Evolutionary conservation across 139 green algal genomes (phyloP), one percentile per base, ranked within the genome.

Genomic region (Volvox africanus): DNA sequence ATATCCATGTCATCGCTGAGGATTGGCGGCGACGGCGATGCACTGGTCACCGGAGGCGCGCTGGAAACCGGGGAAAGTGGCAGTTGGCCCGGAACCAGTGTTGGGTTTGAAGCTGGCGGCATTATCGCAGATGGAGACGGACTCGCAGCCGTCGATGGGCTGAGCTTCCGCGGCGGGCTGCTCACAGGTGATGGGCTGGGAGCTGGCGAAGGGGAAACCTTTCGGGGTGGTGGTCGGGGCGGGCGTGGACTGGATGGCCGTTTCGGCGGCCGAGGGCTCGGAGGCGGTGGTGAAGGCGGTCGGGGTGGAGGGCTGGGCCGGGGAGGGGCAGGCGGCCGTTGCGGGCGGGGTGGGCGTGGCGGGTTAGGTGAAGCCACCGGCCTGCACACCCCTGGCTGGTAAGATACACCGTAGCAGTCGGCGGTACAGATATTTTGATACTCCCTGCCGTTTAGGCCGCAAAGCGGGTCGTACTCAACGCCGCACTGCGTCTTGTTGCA

Each of bases 371-470:
- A 61, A 36, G 28, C 14, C 30, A 61, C 19, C 19, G 16, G 36
- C 37, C 71, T n/a, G 82, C 83, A 88, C 3, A 26, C 22, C 30
- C 83, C 83, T 0, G 67, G 67, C 0, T 18, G 30, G 83, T n/a
- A 88, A 12, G 36, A 67, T 14, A 88, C 83, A 6, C 83, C 83
- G 36, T 67, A 65, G 35, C 83, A 88, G 1, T 36, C 14, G 36
- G 83, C 83, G 24, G 75, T 68, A 65, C 83, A 88, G 55, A 79
- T 28, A 65, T 88, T 88, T 5, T 17, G 36, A 68, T 88, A 88
- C 67, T 67, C 36, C 17, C 24, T 78, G 36, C 36, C 67, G 18
- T 80, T 76, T 17, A 35, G 20, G 33, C 83, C 83, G 67, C 83
- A 88, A 5, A 88, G 36, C 3, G 83, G 83, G 28, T 88, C 32